Evolutionary conservation across 352 stramenopile species (phyloP), one percentile per base, ranked within the genome.

Genomic region (Pythium coloratum): DNA sequence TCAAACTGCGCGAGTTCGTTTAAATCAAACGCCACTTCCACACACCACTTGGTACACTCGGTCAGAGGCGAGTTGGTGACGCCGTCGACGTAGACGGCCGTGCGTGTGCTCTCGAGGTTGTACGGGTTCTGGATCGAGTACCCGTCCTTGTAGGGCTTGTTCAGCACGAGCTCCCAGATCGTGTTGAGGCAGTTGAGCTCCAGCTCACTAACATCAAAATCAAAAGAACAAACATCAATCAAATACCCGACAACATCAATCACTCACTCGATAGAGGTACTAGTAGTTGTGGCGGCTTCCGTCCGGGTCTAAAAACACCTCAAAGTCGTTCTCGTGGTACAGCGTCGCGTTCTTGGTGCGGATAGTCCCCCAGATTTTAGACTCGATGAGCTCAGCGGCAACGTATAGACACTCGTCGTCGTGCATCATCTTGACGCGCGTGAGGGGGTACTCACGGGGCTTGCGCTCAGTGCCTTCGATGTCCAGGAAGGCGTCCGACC

Each of bases 271-370:
- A 42, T 7, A 14, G 2, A 69, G 77, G 57, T 61, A 91, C 79
- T 97, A 97, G 75, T 98, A 98, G 64, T 94, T 77, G 64, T 96
- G 84, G 67, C 78, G 78, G 58, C 73, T 91, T 28, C 85, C 85
- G 62, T 88, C 78, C 9, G 86, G 87, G 71, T 98, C 84, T n/a
- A 98, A 77, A 62, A 98, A 98, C 9, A 98, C 84, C 67, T 98
- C 91, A 80, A 97, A 97, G 78, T 98, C 90, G 64, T 96, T 97
- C 68, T 98, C 90, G 51, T 95, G 84, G 73, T 93, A 96, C 77
- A 94, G 80, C 18, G 84, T 86, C 13, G 75, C 78, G 73, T 96
- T 92, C 69, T 88, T 81, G 7, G 77, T 56, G 36, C 63, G 80
- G 56, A 92, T 71, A 1, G 82, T 94, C 26, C 85, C 88, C 86